Conservation (phyloP, 2,329 filamentous ascomycete species). For the Mycosphaerella sp. region DNA sequence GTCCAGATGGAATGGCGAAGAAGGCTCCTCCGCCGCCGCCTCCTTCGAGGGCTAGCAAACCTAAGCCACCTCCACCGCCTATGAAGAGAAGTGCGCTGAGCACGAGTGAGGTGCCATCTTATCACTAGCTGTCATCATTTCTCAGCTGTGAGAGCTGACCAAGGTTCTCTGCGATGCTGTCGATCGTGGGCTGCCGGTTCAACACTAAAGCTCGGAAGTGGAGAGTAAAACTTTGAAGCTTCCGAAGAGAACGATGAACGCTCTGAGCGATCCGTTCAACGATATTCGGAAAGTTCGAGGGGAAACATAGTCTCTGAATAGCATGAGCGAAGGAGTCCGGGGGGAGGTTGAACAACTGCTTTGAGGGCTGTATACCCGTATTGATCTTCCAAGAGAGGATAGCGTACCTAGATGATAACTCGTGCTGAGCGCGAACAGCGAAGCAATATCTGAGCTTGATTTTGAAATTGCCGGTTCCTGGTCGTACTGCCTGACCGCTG, state of each 20-base stretch:
- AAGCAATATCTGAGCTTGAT: too few relatives aligned
- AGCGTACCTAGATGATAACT: not conserved
- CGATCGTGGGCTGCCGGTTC: too few relatives aligned
- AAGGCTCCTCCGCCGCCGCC: constrained; percentile 58
- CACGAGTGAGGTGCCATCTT: constrained; percentile 32
- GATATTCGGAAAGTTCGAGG: not conserved
- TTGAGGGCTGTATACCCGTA: not conserved
- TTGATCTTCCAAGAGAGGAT: not conserved
- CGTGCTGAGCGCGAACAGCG: not conserved
- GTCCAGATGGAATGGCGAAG: constrained; percentile 41
- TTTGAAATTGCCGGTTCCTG: too few relatives aligned
- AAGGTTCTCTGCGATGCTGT: too few relatives aligned
- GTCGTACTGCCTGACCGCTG: too few relatives aligned
- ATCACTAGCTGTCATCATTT: constrained; percentile 10
- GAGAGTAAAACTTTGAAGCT: too few relatives aligned
- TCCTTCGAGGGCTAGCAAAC: constrained; percentile 54
- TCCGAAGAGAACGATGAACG: too few relatives aligned
- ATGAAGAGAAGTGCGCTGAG: constrained; percentile 53
- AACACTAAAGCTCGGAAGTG: too few relatives aligned
- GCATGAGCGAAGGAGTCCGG: constrained; percentile 2
- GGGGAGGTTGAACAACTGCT: not conserved
- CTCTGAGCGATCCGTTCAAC: not conserved
- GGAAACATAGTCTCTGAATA: not conserved
- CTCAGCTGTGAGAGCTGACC: too few relatives aligned
- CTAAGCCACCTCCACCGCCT: constrained; percentile 51